Conservation (phyloP, 2,329 filamentous ascomycete genomes). For the Zalaria sp. region DNA sequence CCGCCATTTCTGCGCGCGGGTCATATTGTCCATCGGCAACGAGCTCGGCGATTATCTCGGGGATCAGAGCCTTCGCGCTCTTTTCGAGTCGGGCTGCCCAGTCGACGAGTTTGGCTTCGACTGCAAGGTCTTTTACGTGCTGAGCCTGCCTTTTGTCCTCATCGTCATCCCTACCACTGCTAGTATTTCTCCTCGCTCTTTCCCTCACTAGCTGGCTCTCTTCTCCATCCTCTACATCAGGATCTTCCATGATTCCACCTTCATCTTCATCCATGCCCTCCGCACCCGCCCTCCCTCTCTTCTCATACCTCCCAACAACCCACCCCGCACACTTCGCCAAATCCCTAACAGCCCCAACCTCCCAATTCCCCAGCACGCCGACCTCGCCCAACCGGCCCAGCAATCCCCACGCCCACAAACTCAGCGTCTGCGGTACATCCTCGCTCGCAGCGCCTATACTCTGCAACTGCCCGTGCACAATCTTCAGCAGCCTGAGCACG, state of each 20-base stretch:
- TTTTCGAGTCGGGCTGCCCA: no score
- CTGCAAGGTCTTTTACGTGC: no score
- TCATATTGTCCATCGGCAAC: no score
- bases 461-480: constrained; percentile 46
- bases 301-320: constrained; percentile 33
- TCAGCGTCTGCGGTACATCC: constrained; percentile 49
- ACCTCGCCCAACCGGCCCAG: constrained; percentile 51
- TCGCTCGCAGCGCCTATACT: constrained; percentile 30
- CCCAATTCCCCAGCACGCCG: constrained; percentile 60
- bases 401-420: constrained; percentile 75
- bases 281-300: constrained; percentile 19
- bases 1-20: no score
- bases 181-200: neutral
- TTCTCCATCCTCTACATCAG: constrained; percentile 14
- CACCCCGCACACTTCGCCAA: constrained; percentile 63
- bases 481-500: constrained; percentile 50
- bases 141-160: neutral
- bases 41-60: no score
- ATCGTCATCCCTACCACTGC: neutral
- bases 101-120: no score
- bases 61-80: no score
- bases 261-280: constrained; percentile 25
- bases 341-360: constrained; percentile 64
- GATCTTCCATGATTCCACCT: constrained; percentile 12
- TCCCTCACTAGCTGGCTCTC: neutral